These are phyloP conservation scores for Geranomyces michiganensis DNA, from an alignment of 192 early-diverging fungal species.

Conservation along the genomic window DNA sequence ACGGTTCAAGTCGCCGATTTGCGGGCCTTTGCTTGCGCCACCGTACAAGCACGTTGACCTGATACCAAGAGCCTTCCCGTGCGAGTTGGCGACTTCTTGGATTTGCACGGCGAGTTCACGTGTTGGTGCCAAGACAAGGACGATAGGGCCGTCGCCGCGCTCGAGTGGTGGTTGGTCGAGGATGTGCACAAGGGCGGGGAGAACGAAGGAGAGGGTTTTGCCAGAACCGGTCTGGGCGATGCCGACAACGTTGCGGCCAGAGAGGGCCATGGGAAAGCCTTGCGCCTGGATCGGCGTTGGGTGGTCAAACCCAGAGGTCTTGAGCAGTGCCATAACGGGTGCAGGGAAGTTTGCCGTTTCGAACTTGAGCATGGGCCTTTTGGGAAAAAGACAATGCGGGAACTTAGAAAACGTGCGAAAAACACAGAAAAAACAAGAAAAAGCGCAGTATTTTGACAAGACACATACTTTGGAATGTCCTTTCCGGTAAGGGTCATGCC, in stretches of 20 bases:
- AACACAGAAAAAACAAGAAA: neutral
- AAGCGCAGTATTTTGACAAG: too few species aligned
- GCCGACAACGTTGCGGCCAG: constrained; percentile 84
- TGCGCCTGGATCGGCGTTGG: constrained; percentile 95
- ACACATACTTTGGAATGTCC: constrained; percentile 49
- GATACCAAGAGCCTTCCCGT: constrained; percentile 69
- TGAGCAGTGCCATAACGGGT: constrained; percentile 58
- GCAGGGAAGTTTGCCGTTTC: constrained; percentile 69
- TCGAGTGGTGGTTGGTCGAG: constrained; percentile 41
- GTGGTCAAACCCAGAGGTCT: constrained; percentile 65
- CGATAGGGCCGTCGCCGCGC: constrained; percentile 58
- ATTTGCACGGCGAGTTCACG: constrained; percentile 79
- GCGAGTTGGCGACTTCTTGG: constrained; percentile 53
- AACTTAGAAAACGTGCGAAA: neutral
- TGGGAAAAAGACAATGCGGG: constrained; percentile 21
- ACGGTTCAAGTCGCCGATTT: constrained; percentile 60
- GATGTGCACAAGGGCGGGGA: constrained; percentile 85
- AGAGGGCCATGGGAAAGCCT: constrained; percentile 90
- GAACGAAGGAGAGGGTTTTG: constrained; percentile 88
- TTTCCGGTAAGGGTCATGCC: constrained; percentile 64
- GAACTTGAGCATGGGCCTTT: constrained; percentile 72
- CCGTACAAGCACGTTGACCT: constrained; percentile 84
- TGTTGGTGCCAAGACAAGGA: constrained; percentile 75
- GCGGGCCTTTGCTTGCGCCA: constrained; percentile 71
- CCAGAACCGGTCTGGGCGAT: constrained; percentile 92